Conservation (phyloP, 2,329 filamentous ascomycete species). For the Talaromyces pinophilus region DNA sequence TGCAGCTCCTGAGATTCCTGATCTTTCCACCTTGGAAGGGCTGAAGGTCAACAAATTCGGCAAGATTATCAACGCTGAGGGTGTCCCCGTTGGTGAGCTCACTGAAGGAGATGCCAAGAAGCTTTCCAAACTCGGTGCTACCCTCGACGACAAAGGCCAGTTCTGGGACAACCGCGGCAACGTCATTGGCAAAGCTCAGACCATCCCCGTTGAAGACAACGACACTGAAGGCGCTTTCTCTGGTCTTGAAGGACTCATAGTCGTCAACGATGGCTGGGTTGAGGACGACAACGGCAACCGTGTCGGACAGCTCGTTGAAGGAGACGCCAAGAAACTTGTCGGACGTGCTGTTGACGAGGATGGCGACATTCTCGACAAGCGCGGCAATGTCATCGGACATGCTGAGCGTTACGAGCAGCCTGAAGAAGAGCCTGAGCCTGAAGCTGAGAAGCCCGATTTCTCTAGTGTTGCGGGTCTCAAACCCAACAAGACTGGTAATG, state of each 20-base stretch:
- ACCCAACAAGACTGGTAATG: constrained; percentile 61
- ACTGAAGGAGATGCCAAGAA: constrained; percentile 66
- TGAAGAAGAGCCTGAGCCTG: constrained; percentile 54
- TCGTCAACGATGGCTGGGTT: constrained; percentile 51
- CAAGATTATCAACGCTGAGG: constrained; percentile 46
- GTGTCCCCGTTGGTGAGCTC: constrained; percentile 58
- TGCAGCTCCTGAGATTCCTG: constrained; percentile 29
- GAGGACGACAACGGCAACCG: constrained; percentile 51
- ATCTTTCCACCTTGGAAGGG: constrained; percentile 42
- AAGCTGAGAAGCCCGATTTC: constrained; percentile 51
- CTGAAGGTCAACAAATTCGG: constrained; percentile 47
- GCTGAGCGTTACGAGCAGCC: constrained; percentile 56
- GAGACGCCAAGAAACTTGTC: constrained; percentile 61
- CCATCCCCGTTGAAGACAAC: constrained; percentile 41
- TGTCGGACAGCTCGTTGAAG: constrained; percentile 57
- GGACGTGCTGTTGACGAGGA: constrained; percentile 63
- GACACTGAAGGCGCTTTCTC: constrained; percentile 47
- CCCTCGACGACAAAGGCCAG: constrained; percentile 61
- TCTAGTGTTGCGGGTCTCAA: constrained; percentile 56
- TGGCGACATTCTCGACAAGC: constrained; percentile 63
- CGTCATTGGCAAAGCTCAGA: constrained; percentile 61
- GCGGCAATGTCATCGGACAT: constrained; percentile 62
- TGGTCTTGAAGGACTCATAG: constrained; percentile 49
- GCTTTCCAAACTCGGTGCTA: constrained; percentile 45
- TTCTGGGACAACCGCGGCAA: constrained; percentile 65